Conservation (phyloP, 345 rosid species). For the Corymbia maculata region DNA sequence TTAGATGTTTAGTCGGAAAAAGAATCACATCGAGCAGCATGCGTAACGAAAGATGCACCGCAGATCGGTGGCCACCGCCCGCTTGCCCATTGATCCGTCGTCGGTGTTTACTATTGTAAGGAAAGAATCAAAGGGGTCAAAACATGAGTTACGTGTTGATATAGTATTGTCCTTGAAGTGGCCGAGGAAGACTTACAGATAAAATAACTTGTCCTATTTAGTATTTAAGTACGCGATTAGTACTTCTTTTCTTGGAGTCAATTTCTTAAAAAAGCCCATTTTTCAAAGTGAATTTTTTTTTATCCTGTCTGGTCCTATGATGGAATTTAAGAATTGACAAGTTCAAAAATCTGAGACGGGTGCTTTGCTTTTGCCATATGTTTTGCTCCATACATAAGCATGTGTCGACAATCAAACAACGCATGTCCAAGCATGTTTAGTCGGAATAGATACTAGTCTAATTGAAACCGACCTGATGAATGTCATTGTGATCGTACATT, state of each 20-base stretch:
- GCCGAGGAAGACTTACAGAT: neutral
- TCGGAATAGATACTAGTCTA: fast-evolving
- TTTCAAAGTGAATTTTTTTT: neutral
- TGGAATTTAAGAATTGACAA: neutral
- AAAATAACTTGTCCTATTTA: neutral
- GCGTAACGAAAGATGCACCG: neutral
- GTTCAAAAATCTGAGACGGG: neutral
- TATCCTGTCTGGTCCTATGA: neutral
- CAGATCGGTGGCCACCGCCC: neutral
- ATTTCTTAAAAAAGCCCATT: neutral
- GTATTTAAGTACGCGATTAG: neutral
- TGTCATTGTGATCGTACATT: neutral
- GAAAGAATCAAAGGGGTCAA: neutral
- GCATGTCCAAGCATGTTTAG: neutral
- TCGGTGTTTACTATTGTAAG: neutral
- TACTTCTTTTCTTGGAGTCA: neutral
- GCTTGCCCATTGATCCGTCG: neutral
- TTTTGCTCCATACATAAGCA: neutral
- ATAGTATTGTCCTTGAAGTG: neutral
- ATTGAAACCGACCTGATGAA: neutral
- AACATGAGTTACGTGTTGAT: neutral
- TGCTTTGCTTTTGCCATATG: neutral
- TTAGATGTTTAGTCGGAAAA: neutral
- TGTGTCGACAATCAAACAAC: neutral
- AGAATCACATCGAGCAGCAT: neutral